These are phyloP conservation scores for Salvia hispanica DNA, from an alignment of 257 asterid species.

Conservation along the genomic window DNA sequence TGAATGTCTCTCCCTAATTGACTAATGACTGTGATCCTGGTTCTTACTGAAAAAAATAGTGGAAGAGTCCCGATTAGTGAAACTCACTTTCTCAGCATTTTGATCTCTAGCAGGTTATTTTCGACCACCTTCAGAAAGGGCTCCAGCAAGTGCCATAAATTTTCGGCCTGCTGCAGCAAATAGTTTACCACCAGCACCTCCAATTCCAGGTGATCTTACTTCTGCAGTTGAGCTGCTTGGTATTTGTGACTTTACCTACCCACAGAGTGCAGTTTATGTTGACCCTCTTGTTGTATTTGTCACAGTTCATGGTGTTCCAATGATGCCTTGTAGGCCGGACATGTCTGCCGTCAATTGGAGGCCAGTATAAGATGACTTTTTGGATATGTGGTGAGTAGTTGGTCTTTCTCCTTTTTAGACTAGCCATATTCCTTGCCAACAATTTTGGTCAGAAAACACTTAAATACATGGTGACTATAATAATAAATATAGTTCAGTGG, in stretches of 20 bases:
- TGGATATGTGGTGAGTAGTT: slow-evolving; percentile 42
- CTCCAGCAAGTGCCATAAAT: slow-evolving; percentile 35
- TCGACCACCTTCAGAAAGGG: slow-evolving; percentile 37
- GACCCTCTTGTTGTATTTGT: slow-evolving; percentile 29
- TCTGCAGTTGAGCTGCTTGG: slow-evolving; percentile 25
- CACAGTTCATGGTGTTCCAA: slow-evolving; percentile 42
- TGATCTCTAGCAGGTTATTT: slow-evolving; percentile 37
- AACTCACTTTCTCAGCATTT: slow-evolving; percentile 3
- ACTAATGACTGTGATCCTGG: slow-evolving; percentile 24
- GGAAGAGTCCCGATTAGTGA: not conserved
- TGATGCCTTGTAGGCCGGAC: slow-evolving; percentile 44
- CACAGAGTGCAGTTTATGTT: slow-evolving; percentile 18
- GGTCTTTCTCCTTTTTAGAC: slow-evolving; percentile 21
- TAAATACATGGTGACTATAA: not conserved
- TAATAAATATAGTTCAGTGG: not conserved
- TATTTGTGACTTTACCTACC: slow-evolving; percentile 13
- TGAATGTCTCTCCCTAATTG: not conserved
- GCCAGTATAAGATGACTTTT: slow-evolving; percentile 37
- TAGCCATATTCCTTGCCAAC: slow-evolving; percentile 14
- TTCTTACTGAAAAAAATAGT: slow-evolving; percentile 14
- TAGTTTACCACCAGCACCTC: slow-evolving; percentile 33
- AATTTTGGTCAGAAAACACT: slow-evolving; percentile 19
- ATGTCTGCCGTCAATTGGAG: slow-evolving; percentile 44
- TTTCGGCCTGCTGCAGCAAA: slow-evolving; percentile 41
- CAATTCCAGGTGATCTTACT: slow-evolving; percentile 40